Base-by-base conservation (phyloP, 371 early-diverging fungal species). In the Apophysomyces variabilis region DNA sequence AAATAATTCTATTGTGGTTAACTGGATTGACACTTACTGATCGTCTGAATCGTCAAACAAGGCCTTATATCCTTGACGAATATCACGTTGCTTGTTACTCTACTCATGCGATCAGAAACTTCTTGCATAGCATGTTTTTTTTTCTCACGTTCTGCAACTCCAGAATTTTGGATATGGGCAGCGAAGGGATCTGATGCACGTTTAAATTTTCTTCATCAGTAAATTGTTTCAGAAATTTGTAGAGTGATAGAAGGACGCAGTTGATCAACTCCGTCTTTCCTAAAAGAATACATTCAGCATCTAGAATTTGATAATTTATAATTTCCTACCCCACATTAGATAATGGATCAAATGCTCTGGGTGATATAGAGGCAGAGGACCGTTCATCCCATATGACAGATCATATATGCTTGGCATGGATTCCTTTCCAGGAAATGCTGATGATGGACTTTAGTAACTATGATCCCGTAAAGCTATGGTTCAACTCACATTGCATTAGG, bases 311-410 rank as follows among this genome's bases (percentile, higher is more conserved):
- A 18, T 57, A 60, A 26, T 18, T 35, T n/a, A 43, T 5, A 16
- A 13, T 43, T 3, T 46, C 75, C 62, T 79, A 81, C 92, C 92
- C 92, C 92, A 93, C 73, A 93, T 73, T 16, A 92, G 72, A 68
- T 93, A 91, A 58, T 93, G 88, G 8, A 87, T 77, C 45, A 94
- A 68, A 41, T 91, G 76, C n/a, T 82, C 70, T 1, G 95, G 95
- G 68, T 94, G 93, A 68, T 93, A 90, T 54, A 92, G 89, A 0
- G 91, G 92, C 26, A 90, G 65, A 0, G 89, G 86, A 0, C 89
- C 89, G 64, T 88, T 86, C 72, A 84, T 75, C 62, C 61, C 77
- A 60, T 71, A 88, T 32, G 76, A 82, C 61, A 76, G 57, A 67
- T 89, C 87, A 65, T 81, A 87, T 0, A 89, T 75, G 38, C 85